Evolutionary conservation across 768 basidiomycete species (phyloP).

Genomic region (Suillus alpinus): DNA sequence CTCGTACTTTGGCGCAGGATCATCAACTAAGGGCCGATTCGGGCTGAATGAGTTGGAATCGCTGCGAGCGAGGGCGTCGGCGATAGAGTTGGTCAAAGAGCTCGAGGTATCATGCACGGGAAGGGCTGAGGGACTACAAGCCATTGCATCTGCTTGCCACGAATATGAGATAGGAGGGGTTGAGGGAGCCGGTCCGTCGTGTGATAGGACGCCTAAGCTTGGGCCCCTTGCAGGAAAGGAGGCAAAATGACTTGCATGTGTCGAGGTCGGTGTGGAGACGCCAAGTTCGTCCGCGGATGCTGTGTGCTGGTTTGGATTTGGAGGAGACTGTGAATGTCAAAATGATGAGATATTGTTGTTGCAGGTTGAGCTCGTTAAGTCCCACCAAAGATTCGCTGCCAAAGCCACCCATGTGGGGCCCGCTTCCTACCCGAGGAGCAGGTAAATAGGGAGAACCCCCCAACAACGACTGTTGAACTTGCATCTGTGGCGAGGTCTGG

Average conservation of each 20-base stretch:
- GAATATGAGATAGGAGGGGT: slow-evolving; percentile 8
- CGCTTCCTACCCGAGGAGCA: slow-evolving; percentile 32
- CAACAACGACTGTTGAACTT: not conserved
- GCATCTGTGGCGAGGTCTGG: slow-evolving; percentile 5
- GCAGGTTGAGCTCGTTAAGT: slow-evolving; percentile 6
- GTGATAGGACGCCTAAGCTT: slow-evolving; percentile 18
- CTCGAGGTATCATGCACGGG: slow-evolving; percentile 7
- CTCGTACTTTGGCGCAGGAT: slow-evolving; percentile 39
- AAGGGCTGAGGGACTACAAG: slow-evolving; percentile 6
- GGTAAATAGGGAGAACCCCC: slow-evolving; percentile 23
- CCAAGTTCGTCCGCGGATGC: slow-evolving; percentile 29
- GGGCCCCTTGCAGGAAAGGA: slow-evolving; percentile 57
- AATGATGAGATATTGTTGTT: slow-evolving; percentile 14
- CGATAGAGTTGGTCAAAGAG: slow-evolving; percentile 38
- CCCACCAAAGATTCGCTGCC: slow-evolving; percentile 6
- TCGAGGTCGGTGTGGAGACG: slow-evolving; percentile 2
- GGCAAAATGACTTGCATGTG: slow-evolving; percentile 44
- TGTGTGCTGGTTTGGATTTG: slow-evolving; percentile 16
- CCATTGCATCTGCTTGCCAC: slow-evolving; percentile 9
- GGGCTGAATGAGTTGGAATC: slow-evolving; percentile 9
- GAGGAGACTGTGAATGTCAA: slow-evolving; percentile 12
- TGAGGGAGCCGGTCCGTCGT: slow-evolving; percentile 27
- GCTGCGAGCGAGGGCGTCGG: slow-evolving; percentile 32
- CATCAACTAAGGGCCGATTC: slow-evolving; percentile 19
- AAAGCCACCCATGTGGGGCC: slow-evolving; percentile 21